A percentile compares a stretch with the other conserved stretches of the same genome.
phyloP scores from a whole-genome alignment of 208 protist genomes.

The Trypanosoma melophagium region DNA sequence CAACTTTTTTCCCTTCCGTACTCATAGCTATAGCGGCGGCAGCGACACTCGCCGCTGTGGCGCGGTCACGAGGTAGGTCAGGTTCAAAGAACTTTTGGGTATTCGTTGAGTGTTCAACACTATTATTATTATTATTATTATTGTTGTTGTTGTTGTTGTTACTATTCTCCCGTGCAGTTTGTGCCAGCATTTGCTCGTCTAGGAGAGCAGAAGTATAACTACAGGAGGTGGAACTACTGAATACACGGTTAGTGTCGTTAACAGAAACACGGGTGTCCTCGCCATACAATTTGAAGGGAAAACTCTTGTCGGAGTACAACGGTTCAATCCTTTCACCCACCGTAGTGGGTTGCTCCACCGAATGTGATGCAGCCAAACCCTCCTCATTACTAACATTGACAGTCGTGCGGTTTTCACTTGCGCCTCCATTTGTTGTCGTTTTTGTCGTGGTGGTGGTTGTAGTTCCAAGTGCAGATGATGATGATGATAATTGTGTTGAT shows the following conservation, averaged over 20 bases:
- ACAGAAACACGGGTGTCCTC: conserved; percentile 38
- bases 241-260: conserved; percentile 49
- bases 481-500: not conserved
- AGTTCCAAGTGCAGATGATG: not conserved
- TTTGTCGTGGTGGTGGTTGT: not conserved
- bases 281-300: conserved; percentile 55
- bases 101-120: not conserved
- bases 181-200: conserved; percentile 43
- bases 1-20: conserved; percentile 17
- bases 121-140: not conserved
- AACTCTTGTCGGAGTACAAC: not conserved
- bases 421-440: not conserved
- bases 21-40: conserved; percentile 21
- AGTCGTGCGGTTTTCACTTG: not conserved
- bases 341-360: not conserved
- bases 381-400: not conserved
- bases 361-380: not conserved
- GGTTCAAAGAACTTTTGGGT: not conserved
- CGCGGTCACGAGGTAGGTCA: not conserved
- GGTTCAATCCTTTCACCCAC: not conserved
- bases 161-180: conserved; percentile 25
- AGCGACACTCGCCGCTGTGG: conserved; percentile 9
- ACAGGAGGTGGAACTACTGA: conserved; percentile 39
- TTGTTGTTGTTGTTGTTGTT: conserved; percentile 1
- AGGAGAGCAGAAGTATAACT: conserved; percentile 64